Percentiles rank a stretch among this genome's conserved stretches.
Evolutionary conservation across 495 filamentous ascomycete genomes (phyloP).

Genomic region (Entonaema liquescens): DNA sequence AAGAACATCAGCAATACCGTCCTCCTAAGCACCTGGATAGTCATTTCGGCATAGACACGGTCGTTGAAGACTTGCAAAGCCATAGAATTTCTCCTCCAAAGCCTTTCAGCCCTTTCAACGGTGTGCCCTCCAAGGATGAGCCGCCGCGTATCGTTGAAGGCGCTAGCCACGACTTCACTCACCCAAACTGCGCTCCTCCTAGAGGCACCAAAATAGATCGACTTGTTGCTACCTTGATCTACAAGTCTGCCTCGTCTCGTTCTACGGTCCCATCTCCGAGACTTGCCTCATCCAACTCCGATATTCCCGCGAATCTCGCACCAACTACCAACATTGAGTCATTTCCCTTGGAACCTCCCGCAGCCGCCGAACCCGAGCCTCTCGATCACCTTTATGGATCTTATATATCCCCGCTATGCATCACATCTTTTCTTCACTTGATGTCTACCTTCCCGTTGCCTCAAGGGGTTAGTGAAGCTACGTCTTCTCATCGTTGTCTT

Average conservation of each 20-base stretch:
- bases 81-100: slow-evolving; percentile 48
- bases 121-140: slow-evolving; percentile 59
- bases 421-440: slow-evolving; percentile 82
- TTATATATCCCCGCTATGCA: slow-evolving; percentile 78
- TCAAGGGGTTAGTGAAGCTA: slow-evolving; percentile 63
- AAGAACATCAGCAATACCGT: slow-evolving; percentile 79
- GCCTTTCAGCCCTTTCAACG: slow-evolving; percentile 57
- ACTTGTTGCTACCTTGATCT: slow-evolving; percentile 74
- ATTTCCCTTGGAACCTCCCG: slow-evolving; percentile 75
- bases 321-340: slow-evolving; percentile 73
- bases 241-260: slow-evolving; percentile 60
- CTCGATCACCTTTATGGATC: slow-evolving; percentile 80
- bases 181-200: slow-evolving; percentile 62
- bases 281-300: slow-evolving; percentile 48
- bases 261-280: slow-evolving; percentile 49
- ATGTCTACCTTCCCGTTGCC: slow-evolving; percentile 72
- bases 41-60: slow-evolving; percentile 63
- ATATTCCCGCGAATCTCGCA: slow-evolving; percentile 63
- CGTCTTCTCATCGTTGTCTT: slow-evolving; percentile 75
- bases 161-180: slow-evolving; percentile 63
- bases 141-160: slow-evolving; percentile 66
- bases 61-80: slow-evolving; percentile 58
- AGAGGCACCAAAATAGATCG: slow-evolving; percentile 51
- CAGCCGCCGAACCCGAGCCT: slow-evolving; percentile 65
- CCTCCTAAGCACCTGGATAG: slow-evolving; percentile 62